Percentiles rank a stretch among this genome's conserved stretches.
Evolutionary conservation across 202 grass and related monocot species (phyloP).

Genomic region (Schoenoplectus triqueter): DNA sequence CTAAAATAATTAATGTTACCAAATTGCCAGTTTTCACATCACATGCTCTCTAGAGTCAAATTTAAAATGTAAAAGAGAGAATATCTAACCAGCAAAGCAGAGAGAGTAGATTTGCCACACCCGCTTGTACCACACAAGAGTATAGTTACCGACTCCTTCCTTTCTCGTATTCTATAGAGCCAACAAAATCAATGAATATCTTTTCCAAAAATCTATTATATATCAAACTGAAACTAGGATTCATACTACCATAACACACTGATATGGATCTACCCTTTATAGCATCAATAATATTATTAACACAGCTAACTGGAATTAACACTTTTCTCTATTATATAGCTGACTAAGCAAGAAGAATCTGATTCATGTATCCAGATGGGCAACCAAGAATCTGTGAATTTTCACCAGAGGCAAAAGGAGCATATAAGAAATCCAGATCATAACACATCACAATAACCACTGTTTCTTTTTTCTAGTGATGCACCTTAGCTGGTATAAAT

Average conservation of each 20-base stretch:
- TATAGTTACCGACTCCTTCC: slow-evolving; percentile 86
- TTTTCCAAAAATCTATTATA: slow-evolving; percentile 23
- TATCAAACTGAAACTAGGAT: slow-evolving; percentile 17
- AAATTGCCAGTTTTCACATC: background rate
- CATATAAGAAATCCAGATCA: background rate
- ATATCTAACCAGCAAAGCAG: slow-evolving; percentile 69
- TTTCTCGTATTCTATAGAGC: slow-evolving; percentile 66
- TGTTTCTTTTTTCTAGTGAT: background rate
- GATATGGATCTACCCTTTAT: background rate
- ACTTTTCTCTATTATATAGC: background rate
- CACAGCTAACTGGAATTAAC: background rate
- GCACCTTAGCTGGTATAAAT: background rate
- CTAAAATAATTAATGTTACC: background rate
- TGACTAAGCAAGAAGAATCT: background rate
- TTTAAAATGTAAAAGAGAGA: slow-evolving; percentile 27
- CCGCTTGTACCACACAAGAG: slow-evolving; percentile 94
- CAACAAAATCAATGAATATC: slow-evolving; percentile 23
- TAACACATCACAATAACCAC: background rate
- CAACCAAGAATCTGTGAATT: background rate
- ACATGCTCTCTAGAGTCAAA: background rate
- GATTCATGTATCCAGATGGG: background rate
- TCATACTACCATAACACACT: background rate
- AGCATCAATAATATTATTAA: background rate
- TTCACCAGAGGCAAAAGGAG: background rate
- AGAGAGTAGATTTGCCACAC: slow-evolving; percentile 95